phyloP scores from a whole-genome alignment of 202 grass and related monocot genomes.

The Schoenoplectus tabernaemontani region DNA sequence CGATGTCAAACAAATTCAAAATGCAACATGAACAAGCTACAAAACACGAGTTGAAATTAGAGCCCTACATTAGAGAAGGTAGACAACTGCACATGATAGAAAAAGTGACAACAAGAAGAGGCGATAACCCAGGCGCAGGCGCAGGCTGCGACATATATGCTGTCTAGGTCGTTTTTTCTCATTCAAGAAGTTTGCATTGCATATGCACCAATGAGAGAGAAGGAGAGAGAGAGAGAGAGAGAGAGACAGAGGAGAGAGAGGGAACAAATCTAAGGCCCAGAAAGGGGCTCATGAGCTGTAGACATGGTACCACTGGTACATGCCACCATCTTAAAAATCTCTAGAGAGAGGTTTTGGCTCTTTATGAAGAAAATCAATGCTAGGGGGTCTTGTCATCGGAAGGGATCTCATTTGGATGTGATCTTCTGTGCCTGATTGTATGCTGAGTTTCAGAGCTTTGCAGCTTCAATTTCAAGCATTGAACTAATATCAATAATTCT shows the following conservation, averaged over 20 bases:
- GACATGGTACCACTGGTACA: slow-evolving; percentile 33
- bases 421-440: neutral
- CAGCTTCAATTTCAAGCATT: too few relatives aligned
- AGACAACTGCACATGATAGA: neutral
- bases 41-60: neutral
- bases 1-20: too few relatives aligned
- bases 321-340: slow-evolving; percentile 20
- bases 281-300: slow-evolving; percentile 31
- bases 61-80: neutral
- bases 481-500: too few relatives aligned
- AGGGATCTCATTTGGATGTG: neutral
- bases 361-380: slow-evolving; percentile 19
- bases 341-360: slow-evolving; percentile 28
- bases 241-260: neutral
- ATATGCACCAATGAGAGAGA: neutral
- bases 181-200: slow-evolving; percentile 10
- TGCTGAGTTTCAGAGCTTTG: too few relatives aligned
- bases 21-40: neutral
- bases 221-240: neutral
- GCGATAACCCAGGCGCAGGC: slow-evolving; percentile 19
- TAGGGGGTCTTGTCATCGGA: slow-evolving; percentile 3
- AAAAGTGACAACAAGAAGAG: slow-evolving; percentile 23
- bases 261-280: slow-evolving; percentile 13
- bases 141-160: slow-evolving; percentile 17
- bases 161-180: slow-evolving; percentile 26